A percentile compares a stretch with the other conserved stretches of the same genome.
Conservation (phyloP, 306 rosid genomes). For the Dryas alaskensis region DNA sequence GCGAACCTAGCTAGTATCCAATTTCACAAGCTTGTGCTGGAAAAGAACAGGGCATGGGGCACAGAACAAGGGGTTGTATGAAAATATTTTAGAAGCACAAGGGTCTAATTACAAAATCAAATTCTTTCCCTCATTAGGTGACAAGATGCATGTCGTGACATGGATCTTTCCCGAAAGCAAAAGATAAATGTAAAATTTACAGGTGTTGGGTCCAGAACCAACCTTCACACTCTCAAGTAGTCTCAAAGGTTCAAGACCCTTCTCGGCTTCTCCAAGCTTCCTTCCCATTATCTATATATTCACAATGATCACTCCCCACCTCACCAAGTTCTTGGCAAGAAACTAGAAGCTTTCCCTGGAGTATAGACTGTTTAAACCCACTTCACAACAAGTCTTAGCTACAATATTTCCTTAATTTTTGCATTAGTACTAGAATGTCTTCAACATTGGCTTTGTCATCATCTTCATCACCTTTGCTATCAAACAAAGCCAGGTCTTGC, state of each 20-base stretch:
- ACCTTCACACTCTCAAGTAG: conserved; percentile 26
- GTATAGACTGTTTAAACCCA: background rate
- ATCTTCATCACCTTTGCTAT: conserved; percentile 33
- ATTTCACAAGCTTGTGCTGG: background rate
- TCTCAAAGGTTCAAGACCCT: conserved; percentile 37
- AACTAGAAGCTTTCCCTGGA: background rate
- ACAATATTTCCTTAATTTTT: too few relatives aligned
- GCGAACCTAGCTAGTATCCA: background rate
- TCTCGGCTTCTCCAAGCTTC: conserved; percentile 59
- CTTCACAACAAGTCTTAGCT: background rate
- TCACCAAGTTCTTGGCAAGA: background rate
- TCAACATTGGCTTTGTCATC: conserved; percentile 44
- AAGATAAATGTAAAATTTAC: conserved; percentile 21
- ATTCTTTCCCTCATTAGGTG: background rate
- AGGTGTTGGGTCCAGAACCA: conserved; percentile 42
- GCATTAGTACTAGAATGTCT: conserved; percentile 40
- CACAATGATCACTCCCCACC: background rate
- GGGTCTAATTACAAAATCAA: conserved; percentile 1
- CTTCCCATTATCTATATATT: conserved; percentile 31
- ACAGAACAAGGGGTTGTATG: background rate
- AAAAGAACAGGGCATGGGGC: background rate
- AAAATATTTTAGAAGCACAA: background rate
- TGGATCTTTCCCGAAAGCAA: conserved; percentile 45
- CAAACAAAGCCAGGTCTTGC: conserved; percentile 29
- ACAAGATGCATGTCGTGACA: background rate